Percentiles rank a stretch among this genome's conserved stretches.
Conservation (phyloP, 2,329 filamentous ascomycete species). For the Hypoxylon sp. region DNA sequence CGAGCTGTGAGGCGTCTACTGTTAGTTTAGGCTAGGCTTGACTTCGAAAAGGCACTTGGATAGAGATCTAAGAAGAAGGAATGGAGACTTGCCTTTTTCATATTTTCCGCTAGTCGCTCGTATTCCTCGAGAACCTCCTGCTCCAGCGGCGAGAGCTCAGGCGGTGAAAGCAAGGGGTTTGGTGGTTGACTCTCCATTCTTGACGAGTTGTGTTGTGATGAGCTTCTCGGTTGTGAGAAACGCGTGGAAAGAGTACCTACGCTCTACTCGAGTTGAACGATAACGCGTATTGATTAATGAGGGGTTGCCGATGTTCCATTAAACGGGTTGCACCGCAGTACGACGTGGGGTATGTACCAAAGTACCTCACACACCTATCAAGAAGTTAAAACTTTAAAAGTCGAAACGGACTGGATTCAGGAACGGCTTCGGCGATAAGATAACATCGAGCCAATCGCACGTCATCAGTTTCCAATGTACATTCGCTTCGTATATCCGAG, state of each 20-base stretch:
- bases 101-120: conserved; percentile 82
- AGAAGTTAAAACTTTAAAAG: too few species aligned
- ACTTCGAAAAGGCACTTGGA: not conserved
- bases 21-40: not conserved
- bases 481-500: conserved; percentile 31
- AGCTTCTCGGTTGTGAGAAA: too few species aligned
- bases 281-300: conserved; percentile 23
- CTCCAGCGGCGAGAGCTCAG: conserved; percentile 79
- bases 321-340: conserved; percentile 11
- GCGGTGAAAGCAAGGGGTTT: conserved; percentile 48
- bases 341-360: conserved; percentile 10
- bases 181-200: conserved; percentile 29
- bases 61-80: not conserved
- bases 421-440: conserved; percentile 29
- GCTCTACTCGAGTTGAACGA: not conserved
- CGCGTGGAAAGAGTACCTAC: too few species aligned
- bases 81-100: conserved; percentile 75
- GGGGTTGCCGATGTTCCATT: conserved; percentile 14
- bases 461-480: conserved; percentile 15
- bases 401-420: not conserved
- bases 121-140: conserved; percentile 97
- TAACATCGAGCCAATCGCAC: conserved; percentile 9
- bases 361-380: not conserved
- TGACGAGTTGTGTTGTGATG: not conserved
- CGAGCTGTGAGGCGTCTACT: too few species aligned